These are phyloP conservation scores for Chimonanthus salicifolius DNA, from an alignment of 164 flowering plant species.

Conservation along the genomic window DNA sequence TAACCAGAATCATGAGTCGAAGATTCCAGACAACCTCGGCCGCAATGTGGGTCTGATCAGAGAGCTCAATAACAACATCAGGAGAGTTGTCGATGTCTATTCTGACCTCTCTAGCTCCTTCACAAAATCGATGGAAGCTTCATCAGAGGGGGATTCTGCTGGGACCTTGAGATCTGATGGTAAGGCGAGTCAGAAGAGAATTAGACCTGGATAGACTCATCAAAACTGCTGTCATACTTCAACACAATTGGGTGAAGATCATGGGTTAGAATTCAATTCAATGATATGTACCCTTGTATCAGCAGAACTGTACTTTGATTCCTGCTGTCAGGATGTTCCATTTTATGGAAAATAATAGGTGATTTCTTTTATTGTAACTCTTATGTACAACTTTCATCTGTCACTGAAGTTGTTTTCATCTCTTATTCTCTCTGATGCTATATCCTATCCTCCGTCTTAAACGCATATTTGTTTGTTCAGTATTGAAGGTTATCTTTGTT, in stretches of 20 bases:
- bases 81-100: slow-evolving; percentile 81
- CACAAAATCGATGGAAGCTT: slow-evolving; percentile 55
- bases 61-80: slow-evolving; percentile 78
- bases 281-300: slow-evolving; percentile 4
- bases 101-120: slow-evolving; percentile 61
- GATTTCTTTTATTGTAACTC: slow-evolving; percentile 19
- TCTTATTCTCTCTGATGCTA: not conserved
- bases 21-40: slow-evolving; percentile 58
- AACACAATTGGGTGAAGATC: no score
- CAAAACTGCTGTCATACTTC: not conserved
- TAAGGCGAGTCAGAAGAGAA: slow-evolving; percentile 62
- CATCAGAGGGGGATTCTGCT: slow-evolving; percentile 66
- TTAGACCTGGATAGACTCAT: slow-evolving; percentile 40
- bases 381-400: slow-evolving; percentile 5
- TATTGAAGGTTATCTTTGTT: no score
- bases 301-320: not conserved
- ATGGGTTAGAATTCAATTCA: not conserved
- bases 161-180: slow-evolving; percentile 52
- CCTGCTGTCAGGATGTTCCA: not conserved
- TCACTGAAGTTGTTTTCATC: slow-evolving; percentile 11
- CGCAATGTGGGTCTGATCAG: slow-evolving; percentile 72
- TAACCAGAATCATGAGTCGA: slow-evolving; percentile 82
- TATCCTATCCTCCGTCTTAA: no score
- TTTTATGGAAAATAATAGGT: slow-evolving; percentile 9
- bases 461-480: no score